phyloP scores from a whole-genome alignment of 306 rosid species.

The Elaeagnus macrophylla region DNA sequence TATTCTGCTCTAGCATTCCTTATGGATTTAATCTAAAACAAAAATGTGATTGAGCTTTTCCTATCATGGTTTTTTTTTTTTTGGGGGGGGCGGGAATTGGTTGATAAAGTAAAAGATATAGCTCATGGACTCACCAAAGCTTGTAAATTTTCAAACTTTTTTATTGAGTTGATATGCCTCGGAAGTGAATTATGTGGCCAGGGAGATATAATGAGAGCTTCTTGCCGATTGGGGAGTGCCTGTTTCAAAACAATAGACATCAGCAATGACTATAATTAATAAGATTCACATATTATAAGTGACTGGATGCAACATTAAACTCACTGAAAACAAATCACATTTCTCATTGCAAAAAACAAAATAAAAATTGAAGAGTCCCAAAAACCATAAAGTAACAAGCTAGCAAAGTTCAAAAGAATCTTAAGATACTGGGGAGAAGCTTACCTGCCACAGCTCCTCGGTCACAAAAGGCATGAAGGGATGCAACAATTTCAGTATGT shows the following conservation, averaged over 20 bases:
- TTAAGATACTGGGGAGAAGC: background rate
- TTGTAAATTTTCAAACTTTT: slow-evolving; percentile 79
- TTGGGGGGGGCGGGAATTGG: too few relatives aligned
- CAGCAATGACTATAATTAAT: background rate
- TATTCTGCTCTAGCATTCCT: slow-evolving; percentile 96
- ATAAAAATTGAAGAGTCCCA: background rate
- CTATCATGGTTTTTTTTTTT: too few relatives aligned
- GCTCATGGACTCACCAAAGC: slow-evolving; percentile 53
- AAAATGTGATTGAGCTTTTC: background rate
- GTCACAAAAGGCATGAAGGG: slow-evolving; percentile 99
- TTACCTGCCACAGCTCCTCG: slow-evolving; percentile 97
- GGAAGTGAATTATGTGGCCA: slow-evolving; percentile 87
- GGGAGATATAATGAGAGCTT: slow-evolving; percentile 70
- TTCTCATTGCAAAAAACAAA: too few relatives aligned
- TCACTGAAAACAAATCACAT: too few relatives aligned
- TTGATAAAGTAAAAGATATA: slow-evolving; percentile 6
- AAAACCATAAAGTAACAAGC: background rate
- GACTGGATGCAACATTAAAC: background rate
- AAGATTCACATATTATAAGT: background rate
- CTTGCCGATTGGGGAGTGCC: slow-evolving; percentile 80
- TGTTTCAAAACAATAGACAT: slow-evolving; percentile 21
- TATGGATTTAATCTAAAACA: slow-evolving; percentile 59
- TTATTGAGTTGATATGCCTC: slow-evolving; percentile 45
- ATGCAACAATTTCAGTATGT: slow-evolving; percentile 73
- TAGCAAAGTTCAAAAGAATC: background rate